These are phyloP conservation scores for Meira miltonrushii DNA, from an alignment of 1,284 basidiomycete species.

Conservation along the genomic window DNA sequence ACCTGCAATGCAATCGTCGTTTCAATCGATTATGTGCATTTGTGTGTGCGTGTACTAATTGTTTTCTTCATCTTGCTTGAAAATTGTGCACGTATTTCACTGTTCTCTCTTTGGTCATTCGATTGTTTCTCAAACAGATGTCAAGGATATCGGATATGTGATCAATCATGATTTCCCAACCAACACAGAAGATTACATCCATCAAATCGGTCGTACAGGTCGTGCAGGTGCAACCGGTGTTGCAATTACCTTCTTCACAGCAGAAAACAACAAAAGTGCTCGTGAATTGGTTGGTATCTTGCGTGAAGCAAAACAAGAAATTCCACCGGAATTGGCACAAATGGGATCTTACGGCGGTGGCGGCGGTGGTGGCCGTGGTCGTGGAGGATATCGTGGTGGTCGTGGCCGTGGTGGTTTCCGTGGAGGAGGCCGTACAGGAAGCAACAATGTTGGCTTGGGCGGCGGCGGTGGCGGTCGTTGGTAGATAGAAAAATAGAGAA, in stretches of 20 bases:
- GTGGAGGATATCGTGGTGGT: conserved; percentile 30
- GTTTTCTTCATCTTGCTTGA: no score
- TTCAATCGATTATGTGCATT: conserved; percentile 3
- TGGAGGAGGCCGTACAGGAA: conserved; percentile 12
- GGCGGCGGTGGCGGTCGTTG: conserved; percentile 13
- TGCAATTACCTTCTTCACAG: conserved; percentile 84
- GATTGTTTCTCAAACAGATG: conserved; percentile 61
- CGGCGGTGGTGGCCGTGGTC: conserved; percentile 34
- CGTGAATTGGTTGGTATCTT: conserved; percentile 85
- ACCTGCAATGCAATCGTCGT: conserved; percentile 42
- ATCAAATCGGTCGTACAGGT: conserved; percentile 75
- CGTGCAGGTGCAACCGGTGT: conserved; percentile 71
- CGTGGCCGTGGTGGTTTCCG: conserved; percentile 27
- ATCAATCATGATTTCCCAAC: conserved; percentile 92
- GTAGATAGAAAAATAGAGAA: background rate
- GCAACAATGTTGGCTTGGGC: conserved; percentile 1
- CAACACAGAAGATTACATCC: conserved; percentile 89
- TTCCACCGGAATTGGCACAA: conserved; percentile 75
- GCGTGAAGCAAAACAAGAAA: conserved; percentile 77
- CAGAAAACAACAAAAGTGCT: conserved; percentile 84
- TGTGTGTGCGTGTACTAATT: no score
- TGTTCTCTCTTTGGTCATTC: background rate
- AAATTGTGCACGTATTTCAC: no score
- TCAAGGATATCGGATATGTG: conserved; percentile 86
- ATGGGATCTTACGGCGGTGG: conserved; percentile 73